Evolutionary conservation across 2,329 filamentous ascomycete genomes (phyloP).

Genomic region (Raffaelea albimanens): DNA sequence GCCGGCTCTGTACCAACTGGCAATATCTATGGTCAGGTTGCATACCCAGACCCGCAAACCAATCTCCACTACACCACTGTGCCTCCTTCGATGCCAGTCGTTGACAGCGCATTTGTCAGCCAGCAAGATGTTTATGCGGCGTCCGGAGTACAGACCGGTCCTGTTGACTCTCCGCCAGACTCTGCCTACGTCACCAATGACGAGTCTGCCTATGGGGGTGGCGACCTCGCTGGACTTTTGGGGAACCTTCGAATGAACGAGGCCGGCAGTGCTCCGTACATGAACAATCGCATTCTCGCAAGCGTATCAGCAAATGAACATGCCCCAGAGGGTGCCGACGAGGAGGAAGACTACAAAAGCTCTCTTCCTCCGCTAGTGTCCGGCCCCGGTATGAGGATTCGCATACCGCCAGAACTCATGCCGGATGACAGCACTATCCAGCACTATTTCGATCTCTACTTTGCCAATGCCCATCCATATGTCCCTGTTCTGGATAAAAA

Average conservation of each 20-base stretch:
- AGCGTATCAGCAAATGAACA: constrained; percentile 35
- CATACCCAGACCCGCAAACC: constrained; percentile 36
- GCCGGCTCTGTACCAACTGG: constrained; percentile 22
- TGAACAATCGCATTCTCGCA: constrained; percentile 45
- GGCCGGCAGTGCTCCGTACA: constrained; percentile 78
- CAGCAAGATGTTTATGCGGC: constrained; percentile 43
- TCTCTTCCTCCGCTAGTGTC: constrained; percentile 58
- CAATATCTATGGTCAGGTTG: constrained; percentile 34
- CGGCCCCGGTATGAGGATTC: constrained; percentile 65
- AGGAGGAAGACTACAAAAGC: constrained; percentile 63
- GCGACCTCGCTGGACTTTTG: constrained; percentile 69
- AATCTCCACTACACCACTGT: constrained; percentile 46
- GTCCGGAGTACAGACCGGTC: constrained; percentile 32
- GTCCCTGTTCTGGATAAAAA: constrained; percentile 79
- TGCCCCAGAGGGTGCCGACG: constrained; percentile 57
- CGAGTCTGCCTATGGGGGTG: constrained; percentile 55
- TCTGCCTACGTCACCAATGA: constrained; percentile 34
- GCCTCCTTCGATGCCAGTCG: constrained; percentile 35
- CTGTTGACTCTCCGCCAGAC: constrained; percentile 33
- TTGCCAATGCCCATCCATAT: constrained; percentile 83
- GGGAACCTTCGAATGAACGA: constrained; percentile 83
- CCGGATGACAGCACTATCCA: constrained; percentile 73
- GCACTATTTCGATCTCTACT: constrained; percentile 85
- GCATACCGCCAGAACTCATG: constrained; percentile 90
- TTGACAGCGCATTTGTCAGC: constrained; percentile 40